Evolutionary conservation across 345 rosid species (phyloP), one percentile per base, ranked within the genome.

Genomic region (Theobroma cacao): DNA sequence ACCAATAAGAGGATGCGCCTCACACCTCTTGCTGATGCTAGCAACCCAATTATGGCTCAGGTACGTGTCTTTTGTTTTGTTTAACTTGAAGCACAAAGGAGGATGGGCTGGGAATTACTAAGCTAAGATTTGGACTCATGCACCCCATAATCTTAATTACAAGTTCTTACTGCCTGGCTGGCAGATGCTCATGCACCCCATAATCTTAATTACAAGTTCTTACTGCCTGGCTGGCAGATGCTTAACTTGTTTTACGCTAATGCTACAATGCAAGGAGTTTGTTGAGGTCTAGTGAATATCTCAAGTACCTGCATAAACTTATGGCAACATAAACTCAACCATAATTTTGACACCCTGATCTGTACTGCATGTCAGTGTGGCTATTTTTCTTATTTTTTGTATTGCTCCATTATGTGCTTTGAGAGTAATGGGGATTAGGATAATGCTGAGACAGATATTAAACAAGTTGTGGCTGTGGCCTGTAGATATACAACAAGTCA

Each of bases 1-100:
- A 59, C 64, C 30, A 79, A 68, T 82, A 94, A 96, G 85, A 87
- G 86, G 80, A 81, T 88, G 82, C 84, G 84, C 48, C 89, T 96
- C 33, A 84, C 94, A 1, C 98, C 98, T 68, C 90, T 96, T 80
- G 97, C 93, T 1, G 99, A 96, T 88, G 92, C 98, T 18, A 96
- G 98, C 86, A 96, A 96, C 85, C 99, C 97, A n/a, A 90, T 96
- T 43, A 96, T 96, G 98, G 93, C 94, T 74, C 98, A 94, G 97
- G 99, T 94, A 85, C 64, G 20, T 26, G 38, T 13, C 72, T 74
- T 38, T 52, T 72, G 15, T 79, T 56, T 33, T 52, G 43, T 71
- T 50, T n/a, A 31, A 48, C 18, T 62, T 22, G 22, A 36, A 43
- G 47, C 47, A 33, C 82, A 69, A 45, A 40, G 30, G 28, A 47